phyloP scores from a whole-genome alignment of 2,329 filamentous ascomycete species.

The Arachnomyces sp. region DNA sequence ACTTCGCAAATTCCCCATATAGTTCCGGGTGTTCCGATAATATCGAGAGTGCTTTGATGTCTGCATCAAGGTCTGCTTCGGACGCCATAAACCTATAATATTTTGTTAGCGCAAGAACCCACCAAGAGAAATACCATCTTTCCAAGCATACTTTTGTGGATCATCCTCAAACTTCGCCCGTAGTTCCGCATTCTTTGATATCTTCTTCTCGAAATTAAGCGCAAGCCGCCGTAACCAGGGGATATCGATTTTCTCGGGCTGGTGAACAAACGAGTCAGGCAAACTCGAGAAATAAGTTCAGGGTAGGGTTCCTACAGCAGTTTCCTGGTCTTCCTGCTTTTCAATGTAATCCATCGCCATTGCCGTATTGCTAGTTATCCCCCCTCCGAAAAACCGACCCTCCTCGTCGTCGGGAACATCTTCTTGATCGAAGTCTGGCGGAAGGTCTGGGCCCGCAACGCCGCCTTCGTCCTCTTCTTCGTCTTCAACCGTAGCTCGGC shows the following conservation, averaged over 20 bases:
- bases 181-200: slow-evolving; percentile 82
- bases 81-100: slow-evolving; percentile 60
- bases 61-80: slow-evolving; percentile 82
- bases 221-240: slow-evolving; percentile 76
- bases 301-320: slow-evolving; percentile 26
- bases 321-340: slow-evolving; percentile 48
- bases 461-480: slow-evolving; percentile 39
- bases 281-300: background rate
- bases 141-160: slow-evolving; percentile 55
- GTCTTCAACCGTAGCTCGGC: slow-evolving; percentile 40
- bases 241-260: slow-evolving; percentile 68
- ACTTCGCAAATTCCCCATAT: slow-evolving; percentile 68
- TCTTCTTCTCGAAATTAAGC: slow-evolving; percentile 79
- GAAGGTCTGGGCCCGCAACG: slow-evolving; percentile 46
- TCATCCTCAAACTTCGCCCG: slow-evolving; percentile 75
- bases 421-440: slow-evolving; percentile 49
- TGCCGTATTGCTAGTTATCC: slow-evolving; percentile 70
- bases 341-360: slow-evolving; percentile 86
- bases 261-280: slow-evolving; percentile 5
- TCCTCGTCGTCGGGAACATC: slow-evolving; percentile 71
- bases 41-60: slow-evolving; percentile 79
- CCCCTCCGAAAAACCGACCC: slow-evolving; percentile 90
- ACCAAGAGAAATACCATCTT: background rate
- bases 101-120: slow-evolving; percentile 7
- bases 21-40: slow-evolving; percentile 78